phyloP scores from a whole-genome alignment of 345 rosid species.

The Stellera chamaejasme region DNA sequence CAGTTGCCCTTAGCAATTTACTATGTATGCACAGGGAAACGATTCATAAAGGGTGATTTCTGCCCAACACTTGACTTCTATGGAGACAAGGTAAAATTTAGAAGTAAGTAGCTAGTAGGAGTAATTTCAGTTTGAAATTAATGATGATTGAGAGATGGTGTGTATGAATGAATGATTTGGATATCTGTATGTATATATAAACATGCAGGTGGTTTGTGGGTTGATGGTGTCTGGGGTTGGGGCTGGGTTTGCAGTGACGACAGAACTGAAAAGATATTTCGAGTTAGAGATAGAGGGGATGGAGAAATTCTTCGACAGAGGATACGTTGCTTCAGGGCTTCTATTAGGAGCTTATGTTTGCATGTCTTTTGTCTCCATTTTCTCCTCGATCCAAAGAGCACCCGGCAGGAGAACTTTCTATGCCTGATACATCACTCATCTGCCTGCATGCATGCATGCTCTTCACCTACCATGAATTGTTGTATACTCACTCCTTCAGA shows the following conservation, averaged over 20 bases:
- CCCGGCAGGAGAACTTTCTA: background rate
- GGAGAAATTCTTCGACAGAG: constrained; percentile 9
- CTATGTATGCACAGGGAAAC: background rate
- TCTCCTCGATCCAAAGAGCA: background rate
- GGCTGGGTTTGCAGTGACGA: constrained; percentile 3
- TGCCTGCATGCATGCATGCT: too few species aligned
- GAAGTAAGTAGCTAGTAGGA: background rate
- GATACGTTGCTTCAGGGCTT: background rate
- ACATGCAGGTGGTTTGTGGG: background rate
- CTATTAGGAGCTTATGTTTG: constrained; percentile 4
- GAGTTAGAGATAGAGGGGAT: background rate
- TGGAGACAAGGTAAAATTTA: constrained; percentile 2
- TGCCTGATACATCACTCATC: background rate
- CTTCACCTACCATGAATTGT: too few species aligned
- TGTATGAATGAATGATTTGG: too few species aligned
- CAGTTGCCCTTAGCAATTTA: constrained; percentile 4
- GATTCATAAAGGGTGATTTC: background rate
- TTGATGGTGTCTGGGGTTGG: constrained; percentile 1
- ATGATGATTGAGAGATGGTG: background rate
- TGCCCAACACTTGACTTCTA: constrained; percentile 4
- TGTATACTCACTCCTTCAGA: too few species aligned
- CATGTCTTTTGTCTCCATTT: constrained; percentile 3
- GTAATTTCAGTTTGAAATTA: background rate
- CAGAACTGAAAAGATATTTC: background rate
- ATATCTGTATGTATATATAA: too few species aligned